Percentiles rank a stretch among this genome's conserved stretches.
Evolutionary conservation across 2,329 filamentous ascomycete genomes (phyloP).

Genomic region (Dendrostoma leiphaemia): DNA sequence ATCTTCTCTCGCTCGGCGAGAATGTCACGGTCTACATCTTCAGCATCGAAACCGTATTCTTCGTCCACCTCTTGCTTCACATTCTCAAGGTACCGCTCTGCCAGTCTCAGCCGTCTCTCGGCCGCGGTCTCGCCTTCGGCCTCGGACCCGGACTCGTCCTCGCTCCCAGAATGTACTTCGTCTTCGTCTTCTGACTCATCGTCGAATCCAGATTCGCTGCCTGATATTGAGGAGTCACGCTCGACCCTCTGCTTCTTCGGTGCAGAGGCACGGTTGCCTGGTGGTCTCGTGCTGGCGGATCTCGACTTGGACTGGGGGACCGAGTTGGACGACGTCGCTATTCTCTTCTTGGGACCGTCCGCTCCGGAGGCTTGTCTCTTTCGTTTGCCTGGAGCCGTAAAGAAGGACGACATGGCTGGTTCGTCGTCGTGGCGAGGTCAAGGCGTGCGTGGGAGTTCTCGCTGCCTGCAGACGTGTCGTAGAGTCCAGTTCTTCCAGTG

Average conservation of each 20-base stretch:
- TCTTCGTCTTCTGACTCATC: conserved; percentile 33
- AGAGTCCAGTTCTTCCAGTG: conserved; percentile 3
- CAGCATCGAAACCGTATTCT: conserved; percentile 86
- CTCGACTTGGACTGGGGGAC: conserved; percentile 40
- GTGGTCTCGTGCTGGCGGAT: conserved; percentile 27
- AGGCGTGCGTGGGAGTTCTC: conserved; percentile 19
- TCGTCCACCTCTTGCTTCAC: conserved; percentile 75
- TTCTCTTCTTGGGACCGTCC: conserved; percentile 59
- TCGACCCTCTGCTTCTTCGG: conserved; percentile 39
- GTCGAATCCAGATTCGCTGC: conserved; percentile 73
- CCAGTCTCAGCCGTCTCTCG: conserved; percentile 80
- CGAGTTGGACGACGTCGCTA: conserved; percentile 45
- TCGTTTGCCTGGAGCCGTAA: conserved; percentile 87
- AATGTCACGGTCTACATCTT: conserved; percentile 86
- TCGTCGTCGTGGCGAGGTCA: conserved; percentile 21
- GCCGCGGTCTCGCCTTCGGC: conserved; percentile 84
- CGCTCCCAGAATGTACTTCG: conserved; percentile 34
- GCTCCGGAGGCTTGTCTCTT: conserved; percentile 62
- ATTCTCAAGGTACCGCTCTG: conserved; percentile 90
- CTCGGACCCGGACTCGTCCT: conserved; percentile 67
- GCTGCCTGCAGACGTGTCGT: conserved; percentile 21
- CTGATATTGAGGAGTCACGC: conserved; percentile 80
- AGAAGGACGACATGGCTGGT: conserved; percentile 85
- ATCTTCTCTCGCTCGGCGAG: conserved; percentile 90
- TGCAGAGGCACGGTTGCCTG: conserved; percentile 25